These are phyloP conservation scores for Trichoderma arundinaceum DNA, from an alignment of 2,329 filamentous ascomycete species.

Conservation along the genomic window DNA sequence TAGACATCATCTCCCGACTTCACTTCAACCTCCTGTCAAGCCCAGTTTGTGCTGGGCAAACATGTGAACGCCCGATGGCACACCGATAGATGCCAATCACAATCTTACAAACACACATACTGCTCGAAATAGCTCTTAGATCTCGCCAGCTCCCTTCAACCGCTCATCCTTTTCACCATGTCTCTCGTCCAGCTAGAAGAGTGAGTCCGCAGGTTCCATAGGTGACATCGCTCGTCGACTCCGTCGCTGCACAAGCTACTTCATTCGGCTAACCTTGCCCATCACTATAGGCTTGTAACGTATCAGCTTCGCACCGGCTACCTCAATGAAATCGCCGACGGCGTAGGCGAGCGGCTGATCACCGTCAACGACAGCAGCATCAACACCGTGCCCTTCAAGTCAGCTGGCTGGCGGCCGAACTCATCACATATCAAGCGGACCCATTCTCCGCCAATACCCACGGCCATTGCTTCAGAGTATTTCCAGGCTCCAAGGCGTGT, in stretches of 20 bases:
- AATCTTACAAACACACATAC: background rate
- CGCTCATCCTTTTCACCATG: constrained; percentile 38
- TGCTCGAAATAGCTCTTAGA: background rate
- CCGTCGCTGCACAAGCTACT: background rate
- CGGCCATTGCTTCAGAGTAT: constrained; percentile 81
- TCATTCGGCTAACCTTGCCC: constrained; percentile 34
- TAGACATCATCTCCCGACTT: constrained; percentile 12
- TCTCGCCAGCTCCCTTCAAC: background rate
- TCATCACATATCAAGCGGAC: constrained; percentile 79
- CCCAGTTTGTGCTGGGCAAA: constrained; percentile 16
- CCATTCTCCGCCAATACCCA: constrained; percentile 85
- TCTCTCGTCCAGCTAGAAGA: constrained; percentile 50
- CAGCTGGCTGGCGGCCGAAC: constrained; percentile 78
- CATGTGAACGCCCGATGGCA: constrained; percentile 30
- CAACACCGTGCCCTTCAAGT: constrained; percentile 81
- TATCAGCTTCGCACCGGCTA: constrained; percentile 84
- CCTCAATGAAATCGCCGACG: constrained; percentile 79
- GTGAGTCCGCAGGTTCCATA: constrained; percentile 37
- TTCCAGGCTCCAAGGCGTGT: constrained; percentile 73
- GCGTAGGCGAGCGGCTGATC: constrained; percentile 82
- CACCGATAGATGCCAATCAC: constrained; percentile 30
- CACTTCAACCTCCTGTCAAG: background rate
- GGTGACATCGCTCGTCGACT: background rate
- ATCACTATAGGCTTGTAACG: constrained; percentile 68
- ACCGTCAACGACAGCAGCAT: constrained; percentile 79